Evolutionary conservation across 176 grass and related monocot species (phyloP).

Genomic region (Coix lacrymajobi): DNA sequence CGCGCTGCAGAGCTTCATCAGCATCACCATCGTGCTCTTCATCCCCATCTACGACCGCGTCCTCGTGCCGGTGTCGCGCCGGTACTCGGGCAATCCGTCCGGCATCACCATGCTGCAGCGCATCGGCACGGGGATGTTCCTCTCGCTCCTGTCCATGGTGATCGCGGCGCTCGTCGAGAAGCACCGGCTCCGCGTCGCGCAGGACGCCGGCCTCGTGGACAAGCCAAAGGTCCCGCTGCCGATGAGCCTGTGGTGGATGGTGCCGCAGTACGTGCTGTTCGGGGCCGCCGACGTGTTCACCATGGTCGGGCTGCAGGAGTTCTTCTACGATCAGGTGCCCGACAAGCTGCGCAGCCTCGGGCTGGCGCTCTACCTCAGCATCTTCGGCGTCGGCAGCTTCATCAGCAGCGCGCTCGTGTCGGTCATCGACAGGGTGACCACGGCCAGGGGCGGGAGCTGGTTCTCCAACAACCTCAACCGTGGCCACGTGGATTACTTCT

Average conservation of each 20-base stretch:
- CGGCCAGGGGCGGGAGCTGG: constrained; percentile 31
- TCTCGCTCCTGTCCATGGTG: constrained; percentile 54
- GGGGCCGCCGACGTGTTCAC: constrained; percentile 51
- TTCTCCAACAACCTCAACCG: constrained; percentile 48
- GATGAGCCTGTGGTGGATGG: constrained; percentile 86
- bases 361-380: constrained; percentile 41
- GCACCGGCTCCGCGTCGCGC: constrained; percentile 31
- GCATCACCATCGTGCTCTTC: constrained; percentile 33
- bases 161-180: constrained; percentile 49
- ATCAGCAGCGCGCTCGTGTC: constrained; percentile 40
- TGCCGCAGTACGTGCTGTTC: constrained; percentile 57
- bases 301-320: constrained; percentile 67
- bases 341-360: constrained; percentile 50
- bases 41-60: constrained; percentile 54
- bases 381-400: constrained; percentile 44
- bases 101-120: constrained; percentile 76
- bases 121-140: constrained; percentile 49
- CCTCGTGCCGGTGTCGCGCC: constrained; percentile 38
- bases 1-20: constrained; percentile 48
- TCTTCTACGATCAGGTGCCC: constrained; percentile 78
- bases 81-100: constrained; percentile 15
- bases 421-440: constrained; percentile 13
- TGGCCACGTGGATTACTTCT: constrained; percentile 49
- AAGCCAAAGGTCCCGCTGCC: constrained; percentile 14
- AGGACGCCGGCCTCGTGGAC: constrained; percentile 42